Evolutionary conservation across 225 moss, liverwort and hornwort genomes (phyloP).

Genomic region (Bryum argenteum): DNA sequence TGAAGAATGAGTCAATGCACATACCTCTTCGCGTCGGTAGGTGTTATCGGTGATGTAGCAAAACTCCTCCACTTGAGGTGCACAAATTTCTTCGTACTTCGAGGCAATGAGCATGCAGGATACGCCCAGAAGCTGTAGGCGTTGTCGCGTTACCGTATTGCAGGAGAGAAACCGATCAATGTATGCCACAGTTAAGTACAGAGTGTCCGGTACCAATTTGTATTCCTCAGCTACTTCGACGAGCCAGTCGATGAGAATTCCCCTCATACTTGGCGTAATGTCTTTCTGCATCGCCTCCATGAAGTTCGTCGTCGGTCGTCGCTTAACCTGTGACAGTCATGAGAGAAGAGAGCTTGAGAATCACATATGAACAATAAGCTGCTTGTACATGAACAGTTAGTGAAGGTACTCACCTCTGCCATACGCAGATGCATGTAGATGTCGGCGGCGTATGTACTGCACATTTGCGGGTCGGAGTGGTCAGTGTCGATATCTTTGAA

Average conservation of each 20-base stretch:
- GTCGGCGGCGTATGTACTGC: conserved; percentile 78
- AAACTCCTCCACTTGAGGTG: conserved; percentile 97
- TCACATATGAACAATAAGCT: background rate
- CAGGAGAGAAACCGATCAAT: conserved; percentile 89
- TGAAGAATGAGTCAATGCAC: background rate
- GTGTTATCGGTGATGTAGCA: conserved; percentile 99
- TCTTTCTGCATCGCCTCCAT: conserved; percentile 84
- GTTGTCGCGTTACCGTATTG: conserved; percentile 77
- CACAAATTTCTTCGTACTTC: conserved; percentile 97
- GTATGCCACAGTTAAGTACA: conserved; percentile 85
- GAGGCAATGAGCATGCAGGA: conserved; percentile 99
- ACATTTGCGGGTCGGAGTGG: conserved; percentile 83
- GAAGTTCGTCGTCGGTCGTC: conserved; percentile 71
- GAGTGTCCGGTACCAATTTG: conserved; percentile 89
- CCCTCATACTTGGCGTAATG: conserved; percentile 75
- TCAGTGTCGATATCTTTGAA: conserved; percentile 76
- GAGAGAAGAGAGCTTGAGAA: background rate
- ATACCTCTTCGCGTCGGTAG: conserved; percentile 79
- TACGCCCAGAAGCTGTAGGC: conserved; percentile 90
- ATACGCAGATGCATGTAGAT: conserved; percentile 84
- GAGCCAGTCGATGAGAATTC: conserved; percentile 88
- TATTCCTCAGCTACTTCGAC: conserved; percentile 93
- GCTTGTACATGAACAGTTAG: background rate
- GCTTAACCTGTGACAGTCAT: conserved; percentile 36
- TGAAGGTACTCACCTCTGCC: conserved; percentile 30